Evolutionary conservation across 2,329 filamentous ascomycete species (phyloP).

Genomic region (Alternaria rosae): DNA sequence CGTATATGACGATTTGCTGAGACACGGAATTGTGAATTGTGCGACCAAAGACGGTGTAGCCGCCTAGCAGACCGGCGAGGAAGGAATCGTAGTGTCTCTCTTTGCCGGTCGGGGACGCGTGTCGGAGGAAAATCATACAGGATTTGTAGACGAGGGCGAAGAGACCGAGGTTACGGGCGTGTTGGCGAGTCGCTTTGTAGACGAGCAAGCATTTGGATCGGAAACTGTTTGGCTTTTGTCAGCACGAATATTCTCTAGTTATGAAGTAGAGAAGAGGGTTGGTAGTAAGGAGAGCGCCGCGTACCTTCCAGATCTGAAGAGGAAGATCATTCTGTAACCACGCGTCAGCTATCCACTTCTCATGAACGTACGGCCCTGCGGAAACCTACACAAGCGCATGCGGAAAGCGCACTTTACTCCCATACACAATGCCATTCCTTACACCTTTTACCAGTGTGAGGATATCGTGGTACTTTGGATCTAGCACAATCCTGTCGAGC

Average conservation of each 20-base stretch:
- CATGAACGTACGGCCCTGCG: background rate
- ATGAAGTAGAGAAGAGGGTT: background rate
- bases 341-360: background rate
- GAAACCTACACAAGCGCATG: constrained; percentile 82
- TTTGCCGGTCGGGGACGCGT: constrained; percentile 59
- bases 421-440: constrained; percentile 96
- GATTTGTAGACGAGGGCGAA: constrained; percentile 93
- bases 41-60: constrained; percentile 91
- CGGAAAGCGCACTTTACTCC: constrained; percentile 95
- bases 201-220: constrained; percentile 80
- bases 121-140: constrained; percentile 76
- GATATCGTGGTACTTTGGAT: constrained; percentile 84
- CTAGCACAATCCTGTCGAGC: constrained; percentile 78
- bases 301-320: constrained; percentile 90
- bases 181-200: constrained; percentile 84
- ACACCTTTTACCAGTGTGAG: constrained; percentile 89
- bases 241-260: background rate
- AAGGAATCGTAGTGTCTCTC: constrained; percentile 82
- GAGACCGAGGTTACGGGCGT: constrained; percentile 88
- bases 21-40: constrained; percentile 79
- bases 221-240: constrained; percentile 55
- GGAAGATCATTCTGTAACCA: constrained; percentile 82
- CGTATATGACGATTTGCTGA: constrained; percentile 98
- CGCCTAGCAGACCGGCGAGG: constrained; percentile 84
- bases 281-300: constrained; percentile 41